Conservation (phyloP, 192 early-diverging fungal species). For the Borealophlyctis nickersoniae region DNA sequence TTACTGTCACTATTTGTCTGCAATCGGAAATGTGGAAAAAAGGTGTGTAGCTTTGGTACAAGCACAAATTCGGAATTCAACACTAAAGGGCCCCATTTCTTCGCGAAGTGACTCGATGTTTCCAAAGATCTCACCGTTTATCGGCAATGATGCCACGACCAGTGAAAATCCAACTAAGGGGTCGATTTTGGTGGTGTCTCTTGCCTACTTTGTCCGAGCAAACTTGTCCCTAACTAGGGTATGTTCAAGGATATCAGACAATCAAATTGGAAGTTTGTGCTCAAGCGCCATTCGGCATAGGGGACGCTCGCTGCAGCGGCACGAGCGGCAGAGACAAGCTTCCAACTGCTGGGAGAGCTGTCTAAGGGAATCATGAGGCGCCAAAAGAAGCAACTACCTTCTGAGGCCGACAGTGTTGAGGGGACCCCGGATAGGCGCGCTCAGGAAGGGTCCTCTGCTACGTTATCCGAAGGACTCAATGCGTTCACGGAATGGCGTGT, state of each 20-base stretch:
- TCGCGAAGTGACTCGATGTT: not conserved
- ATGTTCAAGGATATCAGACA: too few relatives aligned
- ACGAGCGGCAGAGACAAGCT: slow-evolving; percentile 8
- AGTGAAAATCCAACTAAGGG: not conserved
- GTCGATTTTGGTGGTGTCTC: not conserved
- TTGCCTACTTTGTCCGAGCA: slow-evolving; percentile 19
- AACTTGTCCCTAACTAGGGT: slow-evolving; percentile 18
- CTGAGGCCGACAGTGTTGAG: too few relatives aligned
- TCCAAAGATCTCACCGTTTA: not conserved
- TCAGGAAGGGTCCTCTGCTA: too few relatives aligned
- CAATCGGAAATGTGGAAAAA: slow-evolving; percentile 56
- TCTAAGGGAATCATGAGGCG: too few relatives aligned
- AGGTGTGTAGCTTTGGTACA: slow-evolving; percentile 35
- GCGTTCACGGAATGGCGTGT: not conserved
- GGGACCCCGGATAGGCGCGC: too few relatives aligned
- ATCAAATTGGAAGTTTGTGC: too few relatives aligned
- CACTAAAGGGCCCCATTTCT: too few relatives aligned
- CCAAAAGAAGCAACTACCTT: too few relatives aligned
- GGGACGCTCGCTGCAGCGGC: not conserved
- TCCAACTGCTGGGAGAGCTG: slow-evolving; percentile 1
- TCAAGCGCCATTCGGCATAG: too few relatives aligned
- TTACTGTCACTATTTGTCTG: slow-evolving; percentile 56
- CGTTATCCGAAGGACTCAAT: too few relatives aligned
- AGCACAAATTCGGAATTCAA: too few relatives aligned
- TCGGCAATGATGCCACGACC: too few relatives aligned